Percentiles rank a stretch among this genome's conserved stretches.
These are phyloP conservation scores for Cyberlindnera samutprakarnensis DNA, from an alignment of 805 yeast genomes.

Conservation along the genomic window DNA sequence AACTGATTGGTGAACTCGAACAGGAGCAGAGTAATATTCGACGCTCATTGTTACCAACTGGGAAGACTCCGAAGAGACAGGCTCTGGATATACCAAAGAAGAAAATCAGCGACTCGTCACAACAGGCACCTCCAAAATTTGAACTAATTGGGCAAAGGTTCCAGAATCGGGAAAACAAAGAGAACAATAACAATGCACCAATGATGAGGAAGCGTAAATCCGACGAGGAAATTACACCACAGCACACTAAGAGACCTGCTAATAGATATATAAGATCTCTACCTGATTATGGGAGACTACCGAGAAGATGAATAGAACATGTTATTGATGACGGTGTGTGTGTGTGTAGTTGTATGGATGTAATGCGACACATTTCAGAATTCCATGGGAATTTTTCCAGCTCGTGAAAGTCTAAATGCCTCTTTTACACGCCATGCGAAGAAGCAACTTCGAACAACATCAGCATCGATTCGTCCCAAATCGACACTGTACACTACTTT, in stretches of 20 bases:
- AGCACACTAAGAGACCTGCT: neutral
- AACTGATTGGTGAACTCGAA: constrained; percentile 18
- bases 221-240: constrained; percentile 4
- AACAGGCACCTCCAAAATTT: constrained; percentile 21
- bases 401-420: no score
- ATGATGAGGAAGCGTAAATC: constrained; percentile 7
- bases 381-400: no score
- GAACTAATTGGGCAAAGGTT: constrained; percentile 21
- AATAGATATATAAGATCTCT: neutral
- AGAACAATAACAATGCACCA: constrained; percentile 1
- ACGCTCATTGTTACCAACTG: constrained; percentile 21
- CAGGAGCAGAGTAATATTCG: constrained; percentile 20
- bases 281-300: no score
- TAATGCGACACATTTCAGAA: no score
- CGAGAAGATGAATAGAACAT: no score
- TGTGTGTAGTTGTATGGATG: no score
- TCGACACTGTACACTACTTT: no score
- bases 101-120: neutral
- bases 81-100: constrained; percentile 11
- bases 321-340: no score
- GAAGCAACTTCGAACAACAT: no score
- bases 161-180: constrained; percentile 9
- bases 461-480: no score
- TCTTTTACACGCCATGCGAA: no score
- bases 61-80: constrained; percentile 24